phyloP scores from a whole-genome alignment of 2,329 filamentous ascomycete species.

The Ophioceras dolichostomum region DNA sequence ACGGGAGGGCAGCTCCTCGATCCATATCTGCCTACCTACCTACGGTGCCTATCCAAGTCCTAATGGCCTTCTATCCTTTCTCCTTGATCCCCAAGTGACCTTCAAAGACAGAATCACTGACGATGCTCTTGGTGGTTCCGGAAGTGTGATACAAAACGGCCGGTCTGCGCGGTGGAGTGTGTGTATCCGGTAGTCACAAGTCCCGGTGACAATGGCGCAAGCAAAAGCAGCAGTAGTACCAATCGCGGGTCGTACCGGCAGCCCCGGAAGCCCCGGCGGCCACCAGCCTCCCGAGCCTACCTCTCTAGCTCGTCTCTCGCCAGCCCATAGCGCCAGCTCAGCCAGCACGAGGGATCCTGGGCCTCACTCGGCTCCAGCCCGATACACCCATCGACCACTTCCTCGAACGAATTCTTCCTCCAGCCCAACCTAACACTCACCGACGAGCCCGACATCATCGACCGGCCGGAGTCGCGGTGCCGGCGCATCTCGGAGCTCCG shows the following conservation, averaged over 20 bases:
- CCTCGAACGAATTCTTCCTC: too few relatives aligned
- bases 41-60: too few relatives aligned
- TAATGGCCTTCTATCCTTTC: too few relatives aligned
- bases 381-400: neutral
- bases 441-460: constrained; percentile 12
- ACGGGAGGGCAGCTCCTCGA: too few relatives aligned
- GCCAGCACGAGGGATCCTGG: neutral
- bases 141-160: constrained; percentile 13
- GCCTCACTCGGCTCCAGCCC: neutral
- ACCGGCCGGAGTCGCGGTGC: constrained; percentile 20
- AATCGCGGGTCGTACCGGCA: neutral
- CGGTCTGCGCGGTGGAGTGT: constrained; percentile 11
- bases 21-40: too few relatives aligned
- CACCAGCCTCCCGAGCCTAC: neutral
- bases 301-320: neutral
- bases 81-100: too few relatives aligned
- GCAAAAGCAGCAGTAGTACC: neutral
- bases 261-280: neutral
- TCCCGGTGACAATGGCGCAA: neutral
- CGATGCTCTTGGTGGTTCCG: too few relatives aligned
- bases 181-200: constrained; percentile 6
- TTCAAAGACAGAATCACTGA: too few relatives aligned
- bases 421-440: too few relatives aligned
- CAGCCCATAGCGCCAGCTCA: neutral
- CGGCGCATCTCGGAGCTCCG: constrained; percentile 24